Conservation (phyloP, 2,329 filamentous ascomycete species). For the Penicillium crustosum region DNA sequence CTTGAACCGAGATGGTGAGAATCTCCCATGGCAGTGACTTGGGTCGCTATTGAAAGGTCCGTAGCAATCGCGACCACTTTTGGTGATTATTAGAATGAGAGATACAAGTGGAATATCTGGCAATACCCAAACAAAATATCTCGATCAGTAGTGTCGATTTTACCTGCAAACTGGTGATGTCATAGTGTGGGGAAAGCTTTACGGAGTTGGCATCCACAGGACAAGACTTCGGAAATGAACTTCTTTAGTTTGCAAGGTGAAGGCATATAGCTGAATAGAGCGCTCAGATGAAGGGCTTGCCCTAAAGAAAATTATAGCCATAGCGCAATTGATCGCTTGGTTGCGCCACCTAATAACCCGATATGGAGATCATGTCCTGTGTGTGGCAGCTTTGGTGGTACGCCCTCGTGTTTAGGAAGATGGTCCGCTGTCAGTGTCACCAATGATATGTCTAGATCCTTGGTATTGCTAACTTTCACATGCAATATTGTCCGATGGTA, state of each 20-base stretch:
- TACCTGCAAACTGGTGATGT: not conserved
- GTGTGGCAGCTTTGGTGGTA: not conserved
- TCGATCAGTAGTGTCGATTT: not conserved
- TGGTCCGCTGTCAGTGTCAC: no score
- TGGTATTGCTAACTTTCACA: no score
- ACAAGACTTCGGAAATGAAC: not conserved
- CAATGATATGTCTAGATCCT: not conserved
- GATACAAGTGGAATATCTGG: no score
- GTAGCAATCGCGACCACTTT: not conserved
- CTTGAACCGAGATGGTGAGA: not conserved
- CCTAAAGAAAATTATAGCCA: not conserved
- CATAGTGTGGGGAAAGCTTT: not conserved
- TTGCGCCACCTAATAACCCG: not conserved
- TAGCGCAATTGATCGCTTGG: not conserved
- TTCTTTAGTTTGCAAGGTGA: no score
- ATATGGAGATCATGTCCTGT: no score
- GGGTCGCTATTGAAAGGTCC: not conserved
- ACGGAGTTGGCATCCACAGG: not conserved
- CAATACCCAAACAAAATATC: not conserved
- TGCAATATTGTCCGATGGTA: not conserved
- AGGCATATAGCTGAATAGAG: not conserved
- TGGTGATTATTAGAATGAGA: fast-evolving
- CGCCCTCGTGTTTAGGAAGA: no score
- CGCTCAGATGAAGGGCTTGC: not conserved
- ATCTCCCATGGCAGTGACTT: not conserved